Conservation (phyloP, 306 rosid species). For the Corylus americana region DNA sequence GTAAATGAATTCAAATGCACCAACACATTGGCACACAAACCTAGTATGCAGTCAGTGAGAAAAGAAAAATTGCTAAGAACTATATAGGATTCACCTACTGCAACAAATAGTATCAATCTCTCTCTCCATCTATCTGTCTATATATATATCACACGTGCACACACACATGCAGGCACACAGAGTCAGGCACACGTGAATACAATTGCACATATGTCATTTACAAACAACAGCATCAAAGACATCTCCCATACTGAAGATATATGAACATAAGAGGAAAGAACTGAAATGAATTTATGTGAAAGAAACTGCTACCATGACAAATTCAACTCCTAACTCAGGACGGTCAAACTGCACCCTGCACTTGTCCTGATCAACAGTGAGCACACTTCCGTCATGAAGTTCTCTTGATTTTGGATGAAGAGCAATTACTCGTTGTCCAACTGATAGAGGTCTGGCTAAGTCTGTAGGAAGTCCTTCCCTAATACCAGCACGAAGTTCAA, state of each 20-base stretch:
- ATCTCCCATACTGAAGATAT: neutral
- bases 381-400: slow-evolving; percentile 89
- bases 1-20: neutral
- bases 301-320: slow-evolving; percentile 67
- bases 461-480: slow-evolving; percentile 95
- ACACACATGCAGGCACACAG: neutral
- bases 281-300: slow-evolving; percentile 7
- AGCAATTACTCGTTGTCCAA: slow-evolving; percentile 90
- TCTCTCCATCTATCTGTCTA: neutral
- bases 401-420: slow-evolving; percentile 88
- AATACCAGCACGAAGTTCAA: slow-evolving; percentile 64
- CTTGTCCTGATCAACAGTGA: slow-evolving; percentile 81
- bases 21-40: neutral
- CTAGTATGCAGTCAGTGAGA: neutral
- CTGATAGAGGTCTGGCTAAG: slow-evolving; percentile 82
- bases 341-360: slow-evolving; percentile 88
- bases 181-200: neutral
- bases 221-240: neutral
- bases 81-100: neutral
- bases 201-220: neutral
- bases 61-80: neutral
- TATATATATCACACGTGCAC: neutral
- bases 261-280: slow-evolving; percentile 1
- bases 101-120: neutral
- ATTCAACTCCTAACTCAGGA: slow-evolving; percentile 85